Conservation (phyloP, 129 eudicot genomes). For the Smallanthus sonchifolius region DNA sequence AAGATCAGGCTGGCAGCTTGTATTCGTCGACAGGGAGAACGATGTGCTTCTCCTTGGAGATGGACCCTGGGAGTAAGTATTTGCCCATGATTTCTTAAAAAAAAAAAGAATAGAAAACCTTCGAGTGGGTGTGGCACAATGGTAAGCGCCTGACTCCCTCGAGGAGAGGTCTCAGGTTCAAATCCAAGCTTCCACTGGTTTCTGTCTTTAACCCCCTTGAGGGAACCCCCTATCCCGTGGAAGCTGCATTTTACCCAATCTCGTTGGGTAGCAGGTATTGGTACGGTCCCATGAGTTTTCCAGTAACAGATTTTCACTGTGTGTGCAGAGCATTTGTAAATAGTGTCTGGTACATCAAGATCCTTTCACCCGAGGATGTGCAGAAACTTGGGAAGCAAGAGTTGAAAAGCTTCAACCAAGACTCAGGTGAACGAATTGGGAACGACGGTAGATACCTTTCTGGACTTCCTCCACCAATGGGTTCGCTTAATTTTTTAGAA, state of each 20-base stretch:
- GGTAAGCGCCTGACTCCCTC: too few species aligned
- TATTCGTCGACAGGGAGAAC: constrained; percentile 98
- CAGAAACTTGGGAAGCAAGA: constrained; percentile 71
- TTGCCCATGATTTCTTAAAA: too few species aligned
- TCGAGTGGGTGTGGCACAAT: too few species aligned
- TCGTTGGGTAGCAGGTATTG: too few species aligned
- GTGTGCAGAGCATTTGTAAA: constrained; percentile 78
- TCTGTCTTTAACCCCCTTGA: too few species aligned
- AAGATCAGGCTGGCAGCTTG: constrained; percentile 99
- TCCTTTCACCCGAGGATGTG: constrained; percentile 87
- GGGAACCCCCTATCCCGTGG: too few species aligned
- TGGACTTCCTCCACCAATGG: constrained; percentile 55
- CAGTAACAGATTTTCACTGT: too few species aligned
- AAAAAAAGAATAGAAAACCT: too few species aligned
- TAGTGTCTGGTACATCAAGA: constrained; percentile 93
- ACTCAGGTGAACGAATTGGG: constrained; percentile 19
- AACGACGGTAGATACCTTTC: constrained; percentile 43
- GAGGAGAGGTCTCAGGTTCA: too few species aligned
- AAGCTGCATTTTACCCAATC: too few species aligned
- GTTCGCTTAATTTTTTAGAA: constrained; percentile 57
- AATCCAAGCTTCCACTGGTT: too few species aligned
- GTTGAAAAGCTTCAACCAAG: constrained; percentile 37
- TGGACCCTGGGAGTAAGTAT: constrained; percentile 94
- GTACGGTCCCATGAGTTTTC: too few species aligned
- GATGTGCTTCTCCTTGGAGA: constrained; percentile 99